Evolutionary conservation across 2,329 filamentous ascomycete genomes (phyloP).

Genomic region (Calycina herbarum): DNA sequence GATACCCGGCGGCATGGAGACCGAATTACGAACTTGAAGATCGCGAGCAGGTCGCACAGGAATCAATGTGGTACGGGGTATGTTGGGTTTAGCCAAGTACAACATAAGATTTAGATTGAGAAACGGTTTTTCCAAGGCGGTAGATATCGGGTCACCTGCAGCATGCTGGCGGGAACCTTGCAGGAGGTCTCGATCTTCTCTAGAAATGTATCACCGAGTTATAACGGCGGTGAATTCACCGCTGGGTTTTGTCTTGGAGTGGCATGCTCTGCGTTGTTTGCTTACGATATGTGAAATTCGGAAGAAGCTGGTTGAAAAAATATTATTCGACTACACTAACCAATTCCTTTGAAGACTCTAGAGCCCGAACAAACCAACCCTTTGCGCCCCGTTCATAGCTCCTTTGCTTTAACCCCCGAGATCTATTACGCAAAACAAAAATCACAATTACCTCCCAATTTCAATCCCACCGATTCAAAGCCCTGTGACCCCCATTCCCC

Average conservation of each 20-base stretch:
- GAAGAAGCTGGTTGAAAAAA: neutral
- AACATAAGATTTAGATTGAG: neutral
- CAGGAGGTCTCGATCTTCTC: neutral
- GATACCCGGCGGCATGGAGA: neutral
- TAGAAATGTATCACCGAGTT: neutral
- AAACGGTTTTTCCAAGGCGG: neutral
- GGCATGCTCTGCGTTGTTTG: neutral
- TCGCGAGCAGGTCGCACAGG: neutral
- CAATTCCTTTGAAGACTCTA: neutral
- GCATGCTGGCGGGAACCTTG: neutral
- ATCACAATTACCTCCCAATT: slow-evolving; percentile 4
- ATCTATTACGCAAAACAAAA: neutral
- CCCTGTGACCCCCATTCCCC: neutral
- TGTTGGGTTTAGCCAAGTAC: neutral
- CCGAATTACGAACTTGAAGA: neutral
- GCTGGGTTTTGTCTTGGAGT: neutral
- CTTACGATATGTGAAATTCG: neutral
- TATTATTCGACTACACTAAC: neutral
- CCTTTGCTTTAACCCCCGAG: neutral
- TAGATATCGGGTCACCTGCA: slow-evolving; percentile 3
- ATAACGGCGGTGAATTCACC: slow-evolving; percentile 4
- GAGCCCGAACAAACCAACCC: neutral
- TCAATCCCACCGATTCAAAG: neutral
- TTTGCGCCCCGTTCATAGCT: slow-evolving; percentile 1
- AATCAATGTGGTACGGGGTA: neutral